phyloP scores from a whole-genome alignment of 1,284 basidiomycete genomes.

The Xanthoconium separans region DNA sequence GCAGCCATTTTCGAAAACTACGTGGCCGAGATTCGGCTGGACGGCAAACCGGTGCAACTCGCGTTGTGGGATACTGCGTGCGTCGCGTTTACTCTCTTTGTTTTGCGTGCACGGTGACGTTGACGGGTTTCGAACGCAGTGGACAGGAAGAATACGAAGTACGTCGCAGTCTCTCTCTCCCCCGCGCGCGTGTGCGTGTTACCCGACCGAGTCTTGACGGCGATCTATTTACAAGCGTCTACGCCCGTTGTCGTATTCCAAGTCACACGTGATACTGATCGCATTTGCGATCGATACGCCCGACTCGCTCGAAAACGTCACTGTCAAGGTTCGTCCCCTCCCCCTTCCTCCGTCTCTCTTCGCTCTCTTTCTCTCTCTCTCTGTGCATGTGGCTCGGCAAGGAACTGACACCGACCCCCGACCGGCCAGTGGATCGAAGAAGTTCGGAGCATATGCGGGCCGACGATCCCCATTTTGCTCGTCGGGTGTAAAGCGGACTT shows the following conservation, averaged over 20 bases:
- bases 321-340: constrained; percentile 72
- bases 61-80: constrained; percentile 96
- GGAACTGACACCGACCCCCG: neutral
- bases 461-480: constrained; percentile 77
- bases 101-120: too few relatives aligned
- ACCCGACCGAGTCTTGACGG: too few relatives aligned
- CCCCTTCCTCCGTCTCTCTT: too few relatives aligned
- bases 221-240: too few relatives aligned
- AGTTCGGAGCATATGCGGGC: constrained; percentile 89
- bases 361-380: neutral
- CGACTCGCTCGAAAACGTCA: constrained; percentile 95
- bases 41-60: constrained; percentile 95
- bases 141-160: constrained; percentile 91
- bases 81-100: neutral
- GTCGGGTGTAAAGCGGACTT: constrained; percentile 88
- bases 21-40: constrained; percentile 95
- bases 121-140: too few relatives aligned
- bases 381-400: neutral
- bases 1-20: constrained; percentile 99
- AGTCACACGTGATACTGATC: constrained; percentile 98
- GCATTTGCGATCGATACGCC: constrained; percentile 96
- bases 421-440: constrained; percentile 93
- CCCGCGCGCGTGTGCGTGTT: too few relatives aligned
- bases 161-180: too few relatives aligned
- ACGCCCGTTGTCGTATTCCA: constrained; percentile 94